phyloP scores from a whole-genome alignment of 1,284 basidiomycete genomes.

The Ustilago crameri region DNA sequence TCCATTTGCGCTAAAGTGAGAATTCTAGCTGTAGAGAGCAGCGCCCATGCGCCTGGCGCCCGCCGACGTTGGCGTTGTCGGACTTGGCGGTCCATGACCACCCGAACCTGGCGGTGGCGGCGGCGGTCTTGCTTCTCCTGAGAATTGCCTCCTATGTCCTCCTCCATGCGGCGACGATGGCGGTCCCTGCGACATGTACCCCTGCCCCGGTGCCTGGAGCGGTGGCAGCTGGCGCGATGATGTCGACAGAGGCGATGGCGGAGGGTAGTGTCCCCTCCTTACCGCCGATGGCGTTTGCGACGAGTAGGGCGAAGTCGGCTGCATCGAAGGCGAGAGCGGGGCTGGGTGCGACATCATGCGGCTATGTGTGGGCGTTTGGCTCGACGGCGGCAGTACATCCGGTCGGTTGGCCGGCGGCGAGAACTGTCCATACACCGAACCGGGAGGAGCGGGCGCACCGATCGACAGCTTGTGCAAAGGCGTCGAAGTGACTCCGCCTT shows the following conservation, averaged over 20 bases:
- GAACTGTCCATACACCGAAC: conserved; percentile 44
- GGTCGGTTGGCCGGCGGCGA: conserved; percentile 24
- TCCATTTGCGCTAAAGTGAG: not conserved
- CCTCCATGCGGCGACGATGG: conserved; percentile 19
- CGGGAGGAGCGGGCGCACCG: conserved; percentile 41
- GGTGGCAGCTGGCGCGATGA: conserved; percentile 33
- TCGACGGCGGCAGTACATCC: conserved; percentile 10
- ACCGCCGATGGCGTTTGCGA: conserved; percentile 37
- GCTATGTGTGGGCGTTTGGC: conserved; percentile 33
- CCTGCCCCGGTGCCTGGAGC: conserved; percentile 9
- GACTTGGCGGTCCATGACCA: conserved; percentile 6
- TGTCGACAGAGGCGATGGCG: conserved; percentile 30
- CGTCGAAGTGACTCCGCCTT: conserved; percentile 28
- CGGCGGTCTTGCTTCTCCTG: conserved; percentile 9
- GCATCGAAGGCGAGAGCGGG: conserved; percentile 31
- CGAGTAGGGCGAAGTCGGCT: conserved; percentile 32
- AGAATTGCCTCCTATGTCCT: conserved; percentile 26
- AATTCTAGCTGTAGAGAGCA: conserved; percentile 35
- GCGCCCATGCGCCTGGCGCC: conserved; percentile 38
- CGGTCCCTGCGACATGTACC: conserved; percentile 24
- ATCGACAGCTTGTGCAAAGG: conserved; percentile 53
- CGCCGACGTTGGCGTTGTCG: conserved; percentile 25
- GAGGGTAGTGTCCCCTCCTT: conserved; percentile 28
- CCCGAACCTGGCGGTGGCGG: not conserved
- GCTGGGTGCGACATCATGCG: conserved; percentile 40